Conservation (phyloP, 2,329 filamentous ascomycete genomes). For the Apiospora kogelbergensis region DNA sequence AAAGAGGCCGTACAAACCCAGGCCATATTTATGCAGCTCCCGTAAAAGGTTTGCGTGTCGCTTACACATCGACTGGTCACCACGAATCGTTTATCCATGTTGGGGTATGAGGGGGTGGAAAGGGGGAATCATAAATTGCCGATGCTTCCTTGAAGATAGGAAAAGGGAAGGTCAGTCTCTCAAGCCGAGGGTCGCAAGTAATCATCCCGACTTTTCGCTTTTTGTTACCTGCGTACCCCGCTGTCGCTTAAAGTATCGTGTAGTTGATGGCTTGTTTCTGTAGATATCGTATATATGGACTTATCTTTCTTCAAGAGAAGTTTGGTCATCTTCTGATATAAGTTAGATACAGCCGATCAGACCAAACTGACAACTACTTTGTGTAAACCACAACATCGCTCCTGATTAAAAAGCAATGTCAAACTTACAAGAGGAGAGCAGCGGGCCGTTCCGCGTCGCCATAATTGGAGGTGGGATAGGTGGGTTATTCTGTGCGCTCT, state of each 20-base stretch:
- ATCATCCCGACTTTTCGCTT: not conserved
- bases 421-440: not conserved
- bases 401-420: not conserved
- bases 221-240: not conserved
- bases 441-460: slow-evolving; percentile 24
- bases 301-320: not conserved
- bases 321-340: not conserved
- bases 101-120: not conserved
- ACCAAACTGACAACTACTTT: not conserved
- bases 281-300: not conserved
- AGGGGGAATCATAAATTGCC: not conserved
- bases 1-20: not conserved
- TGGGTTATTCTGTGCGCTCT: slow-evolving; percentile 36
- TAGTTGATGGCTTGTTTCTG: too few species aligned
- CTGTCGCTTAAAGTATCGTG: not conserved
- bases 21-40: not conserved
- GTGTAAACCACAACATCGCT: too few species aligned
- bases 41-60: not conserved
- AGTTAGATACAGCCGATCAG: not conserved
- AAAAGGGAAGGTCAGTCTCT: too few species aligned
- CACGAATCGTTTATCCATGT: not conserved
- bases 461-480: slow-evolving; percentile 40
- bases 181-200: too few species aligned
- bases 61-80: not conserved
- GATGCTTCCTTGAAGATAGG: not conserved